These are phyloP conservation scores for Salvia hispanica DNA, from an alignment of 257 asterid species.

Conservation along the genomic window DNA sequence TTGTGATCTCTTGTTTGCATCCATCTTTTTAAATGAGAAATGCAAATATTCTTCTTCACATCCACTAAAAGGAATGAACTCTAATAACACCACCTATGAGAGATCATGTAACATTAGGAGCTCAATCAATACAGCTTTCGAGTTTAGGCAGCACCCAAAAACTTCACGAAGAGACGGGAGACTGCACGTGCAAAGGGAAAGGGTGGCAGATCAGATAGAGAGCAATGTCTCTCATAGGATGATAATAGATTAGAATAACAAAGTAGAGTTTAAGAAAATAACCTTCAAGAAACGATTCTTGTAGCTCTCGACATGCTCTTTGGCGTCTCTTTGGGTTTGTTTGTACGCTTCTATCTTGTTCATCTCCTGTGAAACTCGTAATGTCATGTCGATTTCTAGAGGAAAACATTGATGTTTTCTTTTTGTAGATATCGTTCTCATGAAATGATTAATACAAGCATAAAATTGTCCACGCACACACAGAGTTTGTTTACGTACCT, in stretches of 20 bases:
- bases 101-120: not conserved
- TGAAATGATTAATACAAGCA: not conserved
- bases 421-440: not conserved
- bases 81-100: not conserved
- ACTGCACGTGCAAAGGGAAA: slow-evolving; percentile 30
- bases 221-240: not conserved
- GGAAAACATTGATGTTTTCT: not conserved
- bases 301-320: slow-evolving; percentile 65
- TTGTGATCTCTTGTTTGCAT: no score
- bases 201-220: not conserved
- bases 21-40: slow-evolving; percentile 8
- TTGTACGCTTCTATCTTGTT: slow-evolving; percentile 78
- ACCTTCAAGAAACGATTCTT: slow-evolving; percentile 59
- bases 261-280: not conserved
- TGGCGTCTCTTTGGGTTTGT: slow-evolving; percentile 60
- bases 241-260: not conserved
- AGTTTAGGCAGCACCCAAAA: not conserved
- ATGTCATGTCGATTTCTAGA: not conserved
- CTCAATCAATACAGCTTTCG: not conserved
- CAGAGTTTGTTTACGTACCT: slow-evolving; percentile 41
- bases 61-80: not conserved
- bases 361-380: slow-evolving; percentile 57
- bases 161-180: slow-evolving; percentile 24
- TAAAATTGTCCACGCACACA: not conserved
- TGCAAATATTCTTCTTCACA: slow-evolving; percentile 18